Base-by-base conservation (phyloP, 768 basidiomycete genomes). In the Phlebiopsis flavidoalba region DNA sequence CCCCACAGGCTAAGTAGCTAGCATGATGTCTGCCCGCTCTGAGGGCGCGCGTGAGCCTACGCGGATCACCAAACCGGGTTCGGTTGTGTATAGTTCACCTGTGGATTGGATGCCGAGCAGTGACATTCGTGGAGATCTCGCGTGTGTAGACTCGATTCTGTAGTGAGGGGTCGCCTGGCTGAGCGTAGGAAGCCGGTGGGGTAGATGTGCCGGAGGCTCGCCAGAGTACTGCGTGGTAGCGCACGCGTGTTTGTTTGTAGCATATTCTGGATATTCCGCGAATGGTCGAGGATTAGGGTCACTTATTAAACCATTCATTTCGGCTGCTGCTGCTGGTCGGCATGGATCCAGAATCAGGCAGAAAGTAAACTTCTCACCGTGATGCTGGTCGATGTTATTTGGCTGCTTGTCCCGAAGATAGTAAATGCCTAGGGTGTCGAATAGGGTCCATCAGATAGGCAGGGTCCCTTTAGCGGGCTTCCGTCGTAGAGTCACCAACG, bases 1-100 rank as follows among this genome's bases (percentile, higher is more conserved):
- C 17, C 89, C 91, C 49, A n/a, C n/a, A n/a, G n/a, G 88, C 90
- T 73, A 93, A 92, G 26, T n/a, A 92, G 78, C 45, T 89, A 92
- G 69, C 91, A 92, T n/a, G 49, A 92, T 91, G 67, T 93, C 91
- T 8, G 89, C 90, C 14, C 91, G 91, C 53, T 89, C 90, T 88
- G 70, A 8, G 58, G 14, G 22, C 14, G 40, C 22, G 53, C 53
- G 36, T 53, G 14, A 54, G 59, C 40, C 43, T 26, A 12, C 51
- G 5, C 52, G 52, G 52, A 53, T 35, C 52, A n/a, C n/a, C 8
- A 33, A 26, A n/a, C n/a, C 35, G 12, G 17, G 40, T 43, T 3
- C 17, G 26, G 26, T 31, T 31, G 26, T 31, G 26, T 31, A 17
- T 52, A 61, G 70, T 60, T n/a, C 64, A 88, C 89, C 88, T 40